Conservation (phyloP, 176 grass and related monocot species). For the Oryza meridionalis region DNA sequence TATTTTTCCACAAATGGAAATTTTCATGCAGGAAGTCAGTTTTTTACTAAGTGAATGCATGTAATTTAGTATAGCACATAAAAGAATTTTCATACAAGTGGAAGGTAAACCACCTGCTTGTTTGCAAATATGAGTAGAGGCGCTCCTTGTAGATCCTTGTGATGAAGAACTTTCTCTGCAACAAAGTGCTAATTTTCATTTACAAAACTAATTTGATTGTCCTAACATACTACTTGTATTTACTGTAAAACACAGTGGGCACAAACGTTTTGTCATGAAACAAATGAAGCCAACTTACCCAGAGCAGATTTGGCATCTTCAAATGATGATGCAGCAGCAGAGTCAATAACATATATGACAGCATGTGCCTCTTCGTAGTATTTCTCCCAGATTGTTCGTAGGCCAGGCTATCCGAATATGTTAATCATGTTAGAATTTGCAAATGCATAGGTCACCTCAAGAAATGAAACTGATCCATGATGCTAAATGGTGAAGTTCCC, state of each 20-base stretch:
- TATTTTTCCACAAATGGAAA: neutral
- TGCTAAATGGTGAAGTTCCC: constrained; percentile 8
- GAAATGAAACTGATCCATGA: neutral
- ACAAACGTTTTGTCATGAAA: constrained; percentile 20
- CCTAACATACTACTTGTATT: neutral
- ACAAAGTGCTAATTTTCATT: constrained; percentile 12
- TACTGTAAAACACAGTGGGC: constrained; percentile 11
- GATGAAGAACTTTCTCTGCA: constrained; percentile 91
- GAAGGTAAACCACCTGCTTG: constrained; percentile 70
- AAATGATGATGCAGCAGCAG: constrained; percentile 79
- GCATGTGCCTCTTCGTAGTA: constrained; percentile 98
- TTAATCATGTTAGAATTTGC: constrained; percentile 19
- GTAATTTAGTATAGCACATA: neutral
- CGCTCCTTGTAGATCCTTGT: constrained; percentile 78
- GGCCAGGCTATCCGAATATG: constrained; percentile 61
- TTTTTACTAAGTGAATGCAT: constrained; percentile 1
- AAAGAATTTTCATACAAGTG: neutral
- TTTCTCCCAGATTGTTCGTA: constrained; percentile 99
- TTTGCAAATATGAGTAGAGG: constrained; percentile 93
- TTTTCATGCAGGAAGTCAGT: constrained; percentile 19
- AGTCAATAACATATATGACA: constrained; percentile 93
- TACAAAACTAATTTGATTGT: constrained; percentile 16
- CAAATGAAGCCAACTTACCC: constrained; percentile 60
- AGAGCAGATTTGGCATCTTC: constrained; percentile 92
- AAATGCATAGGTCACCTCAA: neutral